Evolutionary conservation across 179 eudicot genomes (phyloP), one percentile per base, ranked within the genome.

Genomic region (Amaranthus tricolor): DNA sequence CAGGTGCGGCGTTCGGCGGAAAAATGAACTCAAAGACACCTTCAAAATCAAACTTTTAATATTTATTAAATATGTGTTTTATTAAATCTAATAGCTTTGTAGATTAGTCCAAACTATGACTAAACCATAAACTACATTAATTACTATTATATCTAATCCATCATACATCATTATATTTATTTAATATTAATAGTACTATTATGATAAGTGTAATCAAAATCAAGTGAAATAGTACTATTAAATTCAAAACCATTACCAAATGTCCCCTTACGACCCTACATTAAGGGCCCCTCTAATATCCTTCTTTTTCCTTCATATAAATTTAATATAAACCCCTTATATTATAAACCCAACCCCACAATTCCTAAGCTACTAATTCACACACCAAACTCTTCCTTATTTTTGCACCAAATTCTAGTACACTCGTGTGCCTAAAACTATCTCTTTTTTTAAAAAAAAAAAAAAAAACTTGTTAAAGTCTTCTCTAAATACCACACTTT

Each of bases 241-340:
- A 62, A 40, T 10, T 31, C 16, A 72, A 75, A 82, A 79, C 83
- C 92, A 91, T 86, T 79, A 82, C 71, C 68, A 72, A 83, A 63
- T 91, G 97, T 89, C 72, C 80, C 94, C 89, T 78, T 80, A 71
- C 50, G 82, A 80, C 86, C 89, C 78, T 72, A 73, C 97, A 89
- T 51, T 59, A 73, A 71, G 68, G 80, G 80, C 84, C 97, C 86
- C 73, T 81, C 76, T 9, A 69, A 57, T 80, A 85, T 77, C 90
- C 79, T 79, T 31, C 61, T 69, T 55, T 31, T 76, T 88, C 71
- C n/a, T 78, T 60, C 74, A 24, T 54, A 74, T 63, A 62, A 68
- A 47, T 48, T 74, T 68, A 59, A 49, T 4, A 73, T 75, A 76
- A 56, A 65, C 71, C 20, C 67, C 61, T 78, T 78, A 49, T 60